Evolutionary conservation across 192 early-diverging fungal genomes (phyloP), one percentile per base, ranked within the genome.

Genomic region (Spinellus fusiger): DNA sequence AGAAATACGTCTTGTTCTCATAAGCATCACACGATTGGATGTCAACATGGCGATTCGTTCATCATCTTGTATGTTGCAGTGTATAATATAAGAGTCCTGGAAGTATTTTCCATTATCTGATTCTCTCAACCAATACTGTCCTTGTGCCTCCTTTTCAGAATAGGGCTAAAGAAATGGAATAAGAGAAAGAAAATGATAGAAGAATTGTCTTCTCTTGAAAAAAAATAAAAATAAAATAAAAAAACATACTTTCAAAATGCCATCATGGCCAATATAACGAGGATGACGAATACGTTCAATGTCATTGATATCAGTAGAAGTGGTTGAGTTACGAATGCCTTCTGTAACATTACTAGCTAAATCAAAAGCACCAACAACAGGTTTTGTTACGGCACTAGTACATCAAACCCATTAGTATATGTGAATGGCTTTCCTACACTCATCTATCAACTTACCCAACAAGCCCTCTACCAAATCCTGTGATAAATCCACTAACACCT

Each of bases 321-420:
- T 94, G 0, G 96, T 92, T 5, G 96, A 96, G 73, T 96, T 96
- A 28, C 89, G 84, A 61, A 98, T 96, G 33, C 91, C 91, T 77
- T 91, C 89, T 28, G 90, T 89, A 3, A 99, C 93, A 72, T 94
- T 94, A 5, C 89, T 91, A 0, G 94, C 92, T 28, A 98, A 79
- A 62, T 99, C 97, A 71, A 97, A 88, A 23, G 97, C 89, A 16
- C 97, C 97, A 5, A 95, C 90, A 9, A 94, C 79, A 1, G 97
- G 97, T 69, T 99, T 99, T 12, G 94, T 94, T 3, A 97, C 89
- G 5, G 85, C 87, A 5, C 85, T 87, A 65, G 15, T 44, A 27
- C 31, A 61, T 12, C 13, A 55, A n/a, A 33, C 25, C 10, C 22
- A 28, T 28, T 60, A 27, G 27, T 46, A 20, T 25, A 4, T 27